These are phyloP conservation scores for Salvia miltiorrhiza DNA, from an alignment of 257 asterid species.

Conservation along the genomic window DNA sequence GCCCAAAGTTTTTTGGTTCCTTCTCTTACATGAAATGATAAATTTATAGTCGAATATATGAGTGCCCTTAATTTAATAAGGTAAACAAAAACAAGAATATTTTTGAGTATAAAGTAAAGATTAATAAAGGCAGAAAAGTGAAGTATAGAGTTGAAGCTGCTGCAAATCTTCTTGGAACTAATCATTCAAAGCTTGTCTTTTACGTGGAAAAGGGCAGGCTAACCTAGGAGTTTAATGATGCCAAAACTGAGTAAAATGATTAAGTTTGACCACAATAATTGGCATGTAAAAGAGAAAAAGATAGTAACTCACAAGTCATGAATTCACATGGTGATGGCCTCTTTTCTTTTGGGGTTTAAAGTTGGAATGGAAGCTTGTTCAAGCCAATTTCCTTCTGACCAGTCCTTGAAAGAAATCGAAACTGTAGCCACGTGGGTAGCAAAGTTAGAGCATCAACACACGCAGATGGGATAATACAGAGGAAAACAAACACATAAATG, in stretches of 20 bases:
- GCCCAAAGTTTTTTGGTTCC: too few species aligned
- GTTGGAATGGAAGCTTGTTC: constrained; percentile 26
- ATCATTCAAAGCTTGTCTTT: constrained; percentile 2
- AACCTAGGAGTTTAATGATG: constrained; percentile 20
- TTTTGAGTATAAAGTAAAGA: too few species aligned
- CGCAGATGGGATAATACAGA: background rate
- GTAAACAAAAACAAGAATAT: too few species aligned
- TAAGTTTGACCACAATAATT: constrained; percentile 19
- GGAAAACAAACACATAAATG: background rate
- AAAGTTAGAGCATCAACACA: constrained; percentile 19
- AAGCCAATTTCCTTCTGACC: constrained; percentile 55
- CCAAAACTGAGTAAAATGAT: constrained; percentile 7
- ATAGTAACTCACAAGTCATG: background rate
- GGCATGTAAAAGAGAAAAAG: background rate
- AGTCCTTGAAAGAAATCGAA: constrained; percentile 88
- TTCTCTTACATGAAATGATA: too few species aligned
- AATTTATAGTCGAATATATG: too few species aligned
- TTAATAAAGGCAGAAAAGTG: background rate
- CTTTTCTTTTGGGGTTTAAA: constrained; percentile 8
- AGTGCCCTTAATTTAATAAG: too few species aligned
- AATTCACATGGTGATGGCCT: constrained; percentile 20
- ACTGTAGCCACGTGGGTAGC: constrained; percentile 51
- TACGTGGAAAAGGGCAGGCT: constrained; percentile 5
- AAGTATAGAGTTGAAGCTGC: background rate
- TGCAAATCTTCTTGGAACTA: constrained; percentile 7